These are phyloP conservation scores for Saccharomyces mikatae DNA, from an alignment of 805 yeast genomes.

Conservation along the genomic window DNA sequence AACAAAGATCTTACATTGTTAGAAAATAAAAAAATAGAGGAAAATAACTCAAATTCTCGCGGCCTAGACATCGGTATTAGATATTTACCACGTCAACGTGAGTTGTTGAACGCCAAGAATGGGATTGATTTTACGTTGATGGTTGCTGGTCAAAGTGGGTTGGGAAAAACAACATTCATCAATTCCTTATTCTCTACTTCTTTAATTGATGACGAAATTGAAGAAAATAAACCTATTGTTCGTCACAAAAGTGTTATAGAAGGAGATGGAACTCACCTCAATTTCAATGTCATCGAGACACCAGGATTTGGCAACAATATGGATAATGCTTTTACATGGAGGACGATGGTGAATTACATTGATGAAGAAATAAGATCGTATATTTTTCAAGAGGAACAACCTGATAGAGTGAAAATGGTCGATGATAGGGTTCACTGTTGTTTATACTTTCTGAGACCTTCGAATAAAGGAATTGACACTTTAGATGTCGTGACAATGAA, in stretches of 20 bases:
- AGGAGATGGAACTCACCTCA: slow-evolving; percentile 52
- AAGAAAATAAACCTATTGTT: slow-evolving; percentile 14
- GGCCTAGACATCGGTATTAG: slow-evolving; percentile 21
- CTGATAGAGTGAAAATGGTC: slow-evolving; percentile 41
- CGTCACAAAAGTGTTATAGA: slow-evolving; percentile 42
- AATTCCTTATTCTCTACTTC: slow-evolving; percentile 65
- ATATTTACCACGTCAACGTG: slow-evolving; percentile 26
- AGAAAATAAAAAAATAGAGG: background rate
- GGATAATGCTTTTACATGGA: slow-evolving; percentile 61
- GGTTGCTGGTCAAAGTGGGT: slow-evolving; percentile 82
- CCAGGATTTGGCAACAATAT: slow-evolving; percentile 70
- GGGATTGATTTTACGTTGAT: slow-evolving; percentile 75
- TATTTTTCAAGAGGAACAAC: slow-evolving; percentile 74
- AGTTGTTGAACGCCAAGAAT: slow-evolving; percentile 32
- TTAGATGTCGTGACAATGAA: slow-evolving; percentile 69
- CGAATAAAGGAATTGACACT: slow-evolving; percentile 51
- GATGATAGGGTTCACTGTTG: slow-evolving; percentile 81
- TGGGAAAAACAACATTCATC: slow-evolving; percentile 75
- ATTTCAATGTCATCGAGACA: slow-evolving; percentile 60
- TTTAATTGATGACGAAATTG: background rate
- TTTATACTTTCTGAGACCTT: slow-evolving; percentile 70
- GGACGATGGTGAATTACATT: slow-evolving; percentile 59
- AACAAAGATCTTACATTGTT: background rate
- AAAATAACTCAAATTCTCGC: background rate
- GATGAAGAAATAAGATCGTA: slow-evolving; percentile 68